phyloP scores from a whole-genome alignment of 257 asterid species.

The Scutellaria barbata region DNA sequence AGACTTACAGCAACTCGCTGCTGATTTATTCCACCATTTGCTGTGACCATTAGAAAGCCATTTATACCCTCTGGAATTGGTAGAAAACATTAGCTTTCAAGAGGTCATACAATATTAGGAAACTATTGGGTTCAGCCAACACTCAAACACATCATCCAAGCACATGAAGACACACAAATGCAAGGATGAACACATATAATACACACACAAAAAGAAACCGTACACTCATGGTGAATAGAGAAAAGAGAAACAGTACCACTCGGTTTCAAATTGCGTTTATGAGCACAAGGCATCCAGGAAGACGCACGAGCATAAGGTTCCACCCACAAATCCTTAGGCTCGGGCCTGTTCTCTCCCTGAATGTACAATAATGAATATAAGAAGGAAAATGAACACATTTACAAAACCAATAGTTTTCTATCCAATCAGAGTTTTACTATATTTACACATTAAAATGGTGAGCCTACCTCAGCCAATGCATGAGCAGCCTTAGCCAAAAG shows the following conservation, averaged over 20 bases:
- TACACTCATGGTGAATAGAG: constrained; percentile 2
- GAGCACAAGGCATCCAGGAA: constrained; percentile 92
- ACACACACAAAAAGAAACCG: not conserved
- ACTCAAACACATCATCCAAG: constrained; percentile 23
- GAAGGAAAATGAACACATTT: constrained; percentile 20
- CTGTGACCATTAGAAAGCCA: constrained; percentile 91
- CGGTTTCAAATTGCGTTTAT: constrained; percentile 66
- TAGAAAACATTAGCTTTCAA: constrained; percentile 25
- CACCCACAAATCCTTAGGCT: constrained; percentile 91
- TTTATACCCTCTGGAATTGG: constrained; percentile 64
- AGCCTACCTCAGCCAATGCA: constrained; percentile 88
- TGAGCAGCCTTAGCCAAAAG: constrained; percentile 91
- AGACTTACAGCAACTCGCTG: constrained; percentile 97
- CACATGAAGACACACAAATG: constrained; percentile 19
- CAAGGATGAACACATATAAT: constrained; percentile 22
- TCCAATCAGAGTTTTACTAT: constrained; percentile 23
- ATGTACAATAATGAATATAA: constrained; percentile 27
- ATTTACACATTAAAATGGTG: constrained; percentile 12
- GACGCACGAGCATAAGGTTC: constrained; percentile 83
- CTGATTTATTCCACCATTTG: constrained; percentile 99
- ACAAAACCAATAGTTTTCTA: constrained; percentile 14
- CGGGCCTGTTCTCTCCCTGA: constrained; percentile 81
- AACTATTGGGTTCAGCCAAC: constrained; percentile 2
- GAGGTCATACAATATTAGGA: not conserved
- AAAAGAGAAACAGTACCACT: constrained; percentile 55